Percentiles rank a stretch among this genome's conserved stretches.
Conservation (phyloP, 768 basidiomycete genomes). For the Rhodotorula diobovata region DNA sequence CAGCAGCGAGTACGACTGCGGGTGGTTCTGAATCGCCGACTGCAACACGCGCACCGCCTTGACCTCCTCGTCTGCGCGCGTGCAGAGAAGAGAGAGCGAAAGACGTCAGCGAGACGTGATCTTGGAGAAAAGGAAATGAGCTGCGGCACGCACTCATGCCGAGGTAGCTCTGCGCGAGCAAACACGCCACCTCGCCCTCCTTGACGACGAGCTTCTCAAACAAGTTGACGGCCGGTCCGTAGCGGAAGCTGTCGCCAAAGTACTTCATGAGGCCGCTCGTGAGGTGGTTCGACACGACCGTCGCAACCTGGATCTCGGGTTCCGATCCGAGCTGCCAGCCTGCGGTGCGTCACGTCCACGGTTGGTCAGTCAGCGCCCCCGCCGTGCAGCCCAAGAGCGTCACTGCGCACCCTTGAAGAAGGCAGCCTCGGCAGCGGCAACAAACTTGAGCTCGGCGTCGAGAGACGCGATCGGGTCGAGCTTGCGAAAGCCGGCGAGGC, state of each 20-base stretch:
- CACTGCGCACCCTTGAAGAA: constrained; percentile 71
- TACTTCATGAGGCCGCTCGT: constrained; percentile 94
- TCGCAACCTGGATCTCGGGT: constrained; percentile 97
- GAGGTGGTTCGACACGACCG: constrained; percentile 90
- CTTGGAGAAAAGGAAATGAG: not conserved
- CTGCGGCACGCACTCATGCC: constrained; percentile 86
- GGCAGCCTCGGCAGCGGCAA: constrained; percentile 80
- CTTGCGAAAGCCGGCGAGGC: constrained; percentile 87
- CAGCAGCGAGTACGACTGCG: constrained; percentile 87
- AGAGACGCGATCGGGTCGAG: constrained; percentile 85
- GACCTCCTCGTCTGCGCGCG: constrained; percentile 80
- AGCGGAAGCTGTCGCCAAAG: constrained; percentile 82
- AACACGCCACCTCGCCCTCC: constrained; percentile 82
- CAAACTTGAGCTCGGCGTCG: constrained; percentile 82
- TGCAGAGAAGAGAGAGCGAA: not conserved
- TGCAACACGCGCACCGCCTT: constrained; percentile 94
- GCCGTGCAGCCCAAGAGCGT: no score
- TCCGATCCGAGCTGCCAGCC: constrained; percentile 99
- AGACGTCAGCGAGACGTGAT: not conserved
- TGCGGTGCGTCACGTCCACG: no score
- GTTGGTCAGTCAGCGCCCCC: not conserved
- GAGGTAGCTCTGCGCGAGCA: constrained; percentile 83
- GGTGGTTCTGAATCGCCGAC: constrained; percentile 71
- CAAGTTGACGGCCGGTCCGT: constrained; percentile 70
- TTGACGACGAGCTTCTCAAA: constrained; percentile 82